Evolutionary conservation across 257 asterid genomes (phyloP), one percentile per base, ranked within the genome.

Genomic region (Plectranthus barbatus): DNA sequence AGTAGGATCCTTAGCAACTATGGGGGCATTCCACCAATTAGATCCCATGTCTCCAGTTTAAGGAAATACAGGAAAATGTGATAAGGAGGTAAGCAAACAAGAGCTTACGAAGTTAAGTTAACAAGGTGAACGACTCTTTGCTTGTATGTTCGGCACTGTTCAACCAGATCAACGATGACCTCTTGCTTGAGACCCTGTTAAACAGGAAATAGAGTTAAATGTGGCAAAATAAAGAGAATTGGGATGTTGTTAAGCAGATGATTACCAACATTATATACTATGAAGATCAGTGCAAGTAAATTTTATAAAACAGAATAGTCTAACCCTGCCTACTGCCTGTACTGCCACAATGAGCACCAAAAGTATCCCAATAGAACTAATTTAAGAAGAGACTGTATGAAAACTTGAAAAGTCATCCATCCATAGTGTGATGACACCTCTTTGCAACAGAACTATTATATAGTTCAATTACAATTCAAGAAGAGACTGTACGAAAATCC

Each of bases 51-150:
- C 39, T 50, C 8, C n/a, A 36, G 29, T 34, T 14, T n/a, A n/a
- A n/a, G n/a, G n/a, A n/a, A n/a, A n/a, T n/a, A n/a, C n/a, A n/a
- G n/a, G n/a, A n/a, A n/a, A n/a, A n/a, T n/a, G n/a, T n/a, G n/a
- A n/a, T n/a, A 26, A 5, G 56, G 41, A 63, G 60, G 29, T 12
- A 62, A 58, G 37, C 66, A 60, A 69, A 45, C 45, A 67, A 56
- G 77, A 77, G 70, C 99, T 87, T 87, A 93, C 99, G 97, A 79
- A 59, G 99, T 92, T 17, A 96, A 92, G 82, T 92, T 92, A 59
- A 92, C 96, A 67, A 92, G 96, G 83, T 92, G 97, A 20, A 92
- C 97, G 55, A 92, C 97, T 79, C 97, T 82, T 80, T 89, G 97
- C 81, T 90, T 93, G 85, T 83, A 93, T 18, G 80, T 82, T 58